A percentile compares a stretch with the other conserved stretches of the same genome.
Conservation (phyloP, 495 filamentous ascomycete genomes). For the Aspergillus sclerotioniger region DNA sequence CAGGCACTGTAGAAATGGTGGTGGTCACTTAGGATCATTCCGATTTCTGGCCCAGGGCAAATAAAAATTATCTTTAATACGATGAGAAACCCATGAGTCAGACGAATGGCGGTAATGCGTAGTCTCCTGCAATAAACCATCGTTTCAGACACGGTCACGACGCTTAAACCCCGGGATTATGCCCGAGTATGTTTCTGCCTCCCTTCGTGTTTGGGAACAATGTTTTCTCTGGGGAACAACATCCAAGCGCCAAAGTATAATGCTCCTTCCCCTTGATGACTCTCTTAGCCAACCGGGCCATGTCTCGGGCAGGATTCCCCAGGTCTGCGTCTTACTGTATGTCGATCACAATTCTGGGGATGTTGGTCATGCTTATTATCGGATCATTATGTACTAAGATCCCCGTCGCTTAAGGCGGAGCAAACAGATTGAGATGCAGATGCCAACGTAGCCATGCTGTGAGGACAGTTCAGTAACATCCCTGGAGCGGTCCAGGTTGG, state of each 20-base stretch:
- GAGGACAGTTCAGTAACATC: background rate
- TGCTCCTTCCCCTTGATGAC: background rate
- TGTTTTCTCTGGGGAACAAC: background rate
- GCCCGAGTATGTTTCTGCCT: slow-evolving; percentile 1
- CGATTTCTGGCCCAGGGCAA: background rate
- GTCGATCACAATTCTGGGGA: background rate
- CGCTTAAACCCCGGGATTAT: slow-evolving; percentile 1
- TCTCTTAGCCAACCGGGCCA: background rate
- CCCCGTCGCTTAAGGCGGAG: background rate
- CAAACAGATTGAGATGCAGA: background rate
- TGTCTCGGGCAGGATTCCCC: background rate
- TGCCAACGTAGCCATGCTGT: background rate
- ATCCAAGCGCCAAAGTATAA: background rate
- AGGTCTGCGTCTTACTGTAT: background rate
- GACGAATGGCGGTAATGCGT: slow-evolving; percentile 22
- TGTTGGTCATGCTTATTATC: background rate
- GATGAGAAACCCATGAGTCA: slow-evolving; percentile 23
- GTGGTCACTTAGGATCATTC: background rate
- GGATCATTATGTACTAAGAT: too few relatives aligned
- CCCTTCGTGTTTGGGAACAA: slow-evolving; percentile 1
- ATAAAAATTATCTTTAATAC: slow-evolving; percentile 9
- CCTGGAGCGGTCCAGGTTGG: background rate
- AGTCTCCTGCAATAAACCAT: slow-evolving; percentile 14
- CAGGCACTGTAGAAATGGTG: too few relatives aligned
- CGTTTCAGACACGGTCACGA: slow-evolving; percentile 18